Evolutionary conservation across 495 filamentous ascomycete species (phyloP), one percentile per base, ranked within the genome.

Genomic region (Talaromyces borbonicus): DNA sequence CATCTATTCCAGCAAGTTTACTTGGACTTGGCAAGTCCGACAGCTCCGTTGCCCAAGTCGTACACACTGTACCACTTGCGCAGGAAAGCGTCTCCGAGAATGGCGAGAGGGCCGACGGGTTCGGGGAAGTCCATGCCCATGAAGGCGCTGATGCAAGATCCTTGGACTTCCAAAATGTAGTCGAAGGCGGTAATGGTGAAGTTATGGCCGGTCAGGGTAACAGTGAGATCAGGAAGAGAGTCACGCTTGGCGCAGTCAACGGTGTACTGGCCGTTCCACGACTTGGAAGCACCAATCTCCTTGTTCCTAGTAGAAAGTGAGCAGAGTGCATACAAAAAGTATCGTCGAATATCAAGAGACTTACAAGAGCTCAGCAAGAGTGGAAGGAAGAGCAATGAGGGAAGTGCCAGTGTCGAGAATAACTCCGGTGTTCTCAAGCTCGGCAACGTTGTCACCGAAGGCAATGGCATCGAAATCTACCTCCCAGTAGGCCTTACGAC

Each of bases 401-500:
- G 93, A 99, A 61, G 93, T 99, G 52, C 93, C 93, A 48, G 93
- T 99, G 75, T 99, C 93, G 39, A 99, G 82, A 48, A 99, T 96
- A 53, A 87, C 83, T 70, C 93, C 93, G 36, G 89, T 95, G 72
- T 85, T 76, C 36, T 95, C 88, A 43, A 97, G 81, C 55, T 92
- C 84, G 50, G 92, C 92, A 51, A 76, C 77, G 48, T 78, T 73
- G 14, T 85, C 75, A 49, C 92, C 93, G 50, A 95, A 90, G 38
- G 80, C 78, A 68, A 99, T 90, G 36, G 86, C 72, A 56, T 97
- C 84, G 51, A 97, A 80, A 53, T 97, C 89, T 20, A 97, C 90
- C 74, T 99, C 93, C 93, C 93, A 99, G 77, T 99, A 99, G 30
- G 93, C 93, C 82, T 96, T 96, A 58, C 93, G 86, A 61, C 92